Conservation (phyloP, 345 rosid genomes). For the Camelina laxa region DNA sequence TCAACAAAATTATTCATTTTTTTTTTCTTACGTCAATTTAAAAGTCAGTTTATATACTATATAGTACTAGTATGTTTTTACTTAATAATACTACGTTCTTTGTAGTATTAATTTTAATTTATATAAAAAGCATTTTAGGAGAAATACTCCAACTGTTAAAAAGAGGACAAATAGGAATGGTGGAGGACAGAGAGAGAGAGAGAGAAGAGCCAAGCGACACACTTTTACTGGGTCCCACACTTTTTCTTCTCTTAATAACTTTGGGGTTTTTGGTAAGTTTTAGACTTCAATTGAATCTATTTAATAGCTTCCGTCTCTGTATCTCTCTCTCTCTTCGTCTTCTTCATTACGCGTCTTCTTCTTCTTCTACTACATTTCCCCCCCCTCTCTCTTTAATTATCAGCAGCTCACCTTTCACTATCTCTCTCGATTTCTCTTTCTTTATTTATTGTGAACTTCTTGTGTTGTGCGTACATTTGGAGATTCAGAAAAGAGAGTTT, state of each 20-base stretch:
- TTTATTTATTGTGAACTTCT: constrained; percentile 13
- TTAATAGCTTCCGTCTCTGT: not conserved
- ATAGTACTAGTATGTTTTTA: no score
- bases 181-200: not conserved
- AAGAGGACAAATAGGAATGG: constrained; percentile 5
- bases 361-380: constrained; percentile 11
- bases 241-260: not conserved
- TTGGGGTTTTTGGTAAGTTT: not conserved
- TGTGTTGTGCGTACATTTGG: constrained; percentile 6
- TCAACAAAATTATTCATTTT: constrained; percentile 8
- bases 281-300: not conserved
- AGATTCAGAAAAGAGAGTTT: not conserved
- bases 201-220: constrained; percentile 42
- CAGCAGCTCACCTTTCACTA: constrained; percentile 32
- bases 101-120: not conserved
- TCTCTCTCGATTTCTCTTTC: constrained; percentile 26
- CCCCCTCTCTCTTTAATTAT: constrained; percentile 9
- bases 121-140: not conserved
- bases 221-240: constrained; percentile 28
- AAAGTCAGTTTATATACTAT: no score
- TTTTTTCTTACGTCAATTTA: no score
- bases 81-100: no score
- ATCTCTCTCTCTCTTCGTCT: constrained; percentile 20
- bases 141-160: not conserved
- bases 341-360: constrained; percentile 38